Base-by-base conservation (phyloP, 169 alveolate genomes). In the Theileria annulata region DNA sequence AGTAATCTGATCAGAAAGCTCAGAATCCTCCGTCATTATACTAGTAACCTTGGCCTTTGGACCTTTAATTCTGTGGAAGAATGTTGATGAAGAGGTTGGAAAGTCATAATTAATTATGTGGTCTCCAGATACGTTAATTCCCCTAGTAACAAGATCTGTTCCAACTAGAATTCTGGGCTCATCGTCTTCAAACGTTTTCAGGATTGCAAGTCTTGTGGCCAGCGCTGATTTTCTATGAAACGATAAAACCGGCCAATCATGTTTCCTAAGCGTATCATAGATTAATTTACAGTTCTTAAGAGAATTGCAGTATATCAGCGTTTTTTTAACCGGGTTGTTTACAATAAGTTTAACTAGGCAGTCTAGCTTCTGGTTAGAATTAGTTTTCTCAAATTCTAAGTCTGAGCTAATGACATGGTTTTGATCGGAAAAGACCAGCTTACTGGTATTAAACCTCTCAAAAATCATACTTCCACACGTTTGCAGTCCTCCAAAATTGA, bases 381-480 rank as follows among this genome's bases (percentile, higher is more conserved):
- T 37, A 17, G 47, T 23, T 23, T 58, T 59, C 59, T 63, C 23
- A 25, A 59, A 37, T 4, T 33, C 1, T 9, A 35, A 15, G 17
- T 54, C 75, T 3, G 80, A 25, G 30, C 48, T 42, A 5, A 82
- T 2, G 30, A 42, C 37, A 60, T 82, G 89, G 64, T 75, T 76
- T 21, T 8, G 60, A 8, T 51, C 49, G 2, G 75, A 66, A 17
- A 74, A 75, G 12, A 82, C 64, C 56, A 70, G 13, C 28, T 21
- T 19, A 35, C 89, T 76, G 35, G 87, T 82, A n/a, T 73, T 70
- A 30, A 90, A 90, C 25, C 94, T 67, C 60, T 90, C 94, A 23
- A 84, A 42, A 60, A 90, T 28, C 92, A 90, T 90, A 27, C 89
- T 80, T 5, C 94, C 94, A 1, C 84, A 66, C 31, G 94, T 90